A percentile compares a stretch with the other conserved stretches of the same genome.
phyloP scores from a whole-genome alignment of 2,329 filamentous ascomycete genomes.

The Penicillium rolfsii region DNA sequence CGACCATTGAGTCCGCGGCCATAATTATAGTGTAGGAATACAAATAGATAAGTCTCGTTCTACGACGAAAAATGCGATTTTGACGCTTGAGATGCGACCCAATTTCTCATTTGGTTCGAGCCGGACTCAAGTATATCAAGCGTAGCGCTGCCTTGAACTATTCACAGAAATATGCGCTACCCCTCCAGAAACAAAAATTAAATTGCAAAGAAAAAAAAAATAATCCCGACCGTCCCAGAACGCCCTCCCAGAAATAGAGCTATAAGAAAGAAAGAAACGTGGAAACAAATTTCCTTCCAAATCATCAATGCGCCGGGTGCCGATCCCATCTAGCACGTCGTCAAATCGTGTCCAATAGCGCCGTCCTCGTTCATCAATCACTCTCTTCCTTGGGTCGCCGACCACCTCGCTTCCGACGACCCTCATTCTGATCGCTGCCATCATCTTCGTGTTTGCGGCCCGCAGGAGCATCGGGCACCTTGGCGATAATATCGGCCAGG shows the following conservation, averaged over 20 bases:
- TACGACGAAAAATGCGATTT: neutral
- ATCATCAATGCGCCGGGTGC: slow-evolving; percentile 27
- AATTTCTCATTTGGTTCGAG: neutral
- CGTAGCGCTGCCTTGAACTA: slow-evolving; percentile 23
- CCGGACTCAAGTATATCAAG: neutral
- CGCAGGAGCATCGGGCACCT: slow-evolving; percentile 69
- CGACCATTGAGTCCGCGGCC: too few species aligned
- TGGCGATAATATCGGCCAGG: slow-evolving; percentile 83
- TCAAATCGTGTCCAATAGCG: slow-evolving; percentile 26
- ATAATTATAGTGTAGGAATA: neutral
- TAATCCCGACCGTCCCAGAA: slow-evolving; percentile 16
- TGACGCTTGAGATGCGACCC: neutral
- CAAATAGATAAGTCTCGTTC: neutral
- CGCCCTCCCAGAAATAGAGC: slow-evolving; percentile 19
- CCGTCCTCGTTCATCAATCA: slow-evolving; percentile 29
- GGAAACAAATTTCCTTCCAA: slow-evolving; percentile 4
- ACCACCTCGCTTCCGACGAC: slow-evolving; percentile 51
- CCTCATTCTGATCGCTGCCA: slow-evolving; percentile 51
- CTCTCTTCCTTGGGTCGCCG: slow-evolving; percentile 48
- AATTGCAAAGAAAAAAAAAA: neutral
- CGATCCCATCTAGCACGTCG: slow-evolving; percentile 29
- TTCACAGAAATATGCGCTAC: slow-evolving; percentile 31
- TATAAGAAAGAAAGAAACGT: slow-evolving; percentile 7
- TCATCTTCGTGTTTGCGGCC: slow-evolving; percentile 49
- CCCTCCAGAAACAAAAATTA: slow-evolving; percentile 11